Percentiles rank a stretch among this genome's conserved stretches.
phyloP scores from a whole-genome alignment of 2,329 filamentous ascomycete genomes.

The Fusarium piperis region DNA sequence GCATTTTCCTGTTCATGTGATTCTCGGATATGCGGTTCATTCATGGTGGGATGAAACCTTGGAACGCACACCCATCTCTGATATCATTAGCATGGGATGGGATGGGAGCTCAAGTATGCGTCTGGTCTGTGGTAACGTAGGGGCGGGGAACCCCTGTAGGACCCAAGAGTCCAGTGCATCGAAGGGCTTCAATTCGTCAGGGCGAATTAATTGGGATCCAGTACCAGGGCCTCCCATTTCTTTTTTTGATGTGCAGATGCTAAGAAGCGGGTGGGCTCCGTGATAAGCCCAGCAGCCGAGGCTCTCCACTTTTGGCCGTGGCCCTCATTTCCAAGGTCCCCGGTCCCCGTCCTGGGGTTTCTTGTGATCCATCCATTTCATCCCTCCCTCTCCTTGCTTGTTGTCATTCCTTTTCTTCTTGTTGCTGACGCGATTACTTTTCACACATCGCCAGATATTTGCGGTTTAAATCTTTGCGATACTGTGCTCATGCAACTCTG shows the following conservation, averaged over 20 bases:
- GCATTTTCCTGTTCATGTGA: neutral
- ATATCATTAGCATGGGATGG: neutral
- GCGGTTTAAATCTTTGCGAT: neutral
- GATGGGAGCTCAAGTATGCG: slow-evolving; percentile 5
- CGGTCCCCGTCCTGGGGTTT: neutral
- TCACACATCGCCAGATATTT: neutral
- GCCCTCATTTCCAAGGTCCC: slow-evolving; percentile 35
- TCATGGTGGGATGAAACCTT: neutral
- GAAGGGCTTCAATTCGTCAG: slow-evolving; percentile 15
- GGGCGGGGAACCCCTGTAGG: slow-evolving; percentile 35
- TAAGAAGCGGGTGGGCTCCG: slow-evolving; percentile 1
- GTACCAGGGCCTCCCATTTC: slow-evolving; percentile 10
- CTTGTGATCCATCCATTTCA: slow-evolving; percentile 31
- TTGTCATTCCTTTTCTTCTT: slow-evolving; percentile 23
- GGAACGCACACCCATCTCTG: neutral
- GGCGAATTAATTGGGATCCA: slow-evolving; percentile 33
- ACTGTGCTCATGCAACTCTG: neutral
- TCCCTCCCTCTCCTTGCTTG: slow-evolving; percentile 13
- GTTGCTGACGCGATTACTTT: neutral
- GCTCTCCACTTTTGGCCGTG: slow-evolving; percentile 30
- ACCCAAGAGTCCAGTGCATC: neutral
- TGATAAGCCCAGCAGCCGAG: slow-evolving; percentile 27
- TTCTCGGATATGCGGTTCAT: neutral
- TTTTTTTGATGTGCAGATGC: slow-evolving; percentile 11
- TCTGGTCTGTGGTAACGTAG: neutral